phyloP scores from a whole-genome alignment of 2,329 filamentous ascomycete genomes.

The Cadophora sp. region DNA sequence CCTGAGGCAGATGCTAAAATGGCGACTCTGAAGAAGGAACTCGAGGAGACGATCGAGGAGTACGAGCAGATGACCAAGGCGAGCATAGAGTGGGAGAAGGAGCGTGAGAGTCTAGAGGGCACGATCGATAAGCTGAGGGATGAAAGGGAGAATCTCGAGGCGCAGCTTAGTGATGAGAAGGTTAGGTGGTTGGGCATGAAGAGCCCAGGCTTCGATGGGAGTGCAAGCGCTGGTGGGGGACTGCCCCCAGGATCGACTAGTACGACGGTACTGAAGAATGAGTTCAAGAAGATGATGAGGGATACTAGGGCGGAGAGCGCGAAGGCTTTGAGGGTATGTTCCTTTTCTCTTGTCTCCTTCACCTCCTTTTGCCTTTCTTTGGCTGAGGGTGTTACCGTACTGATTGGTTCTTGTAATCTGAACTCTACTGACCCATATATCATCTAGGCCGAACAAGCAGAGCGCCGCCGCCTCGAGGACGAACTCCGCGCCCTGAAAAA shows the following conservation, averaged over 20 bases:
- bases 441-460: conserved; percentile 72
- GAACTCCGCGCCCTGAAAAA: conserved; percentile 59
- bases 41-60: conserved; percentile 71
- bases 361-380: conserved; percentile 13
- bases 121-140: conserved; percentile 69
- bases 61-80: conserved; percentile 75
- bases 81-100: conserved; percentile 74
- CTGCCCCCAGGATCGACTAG: conserved; percentile 54
- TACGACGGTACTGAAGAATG: conserved; percentile 72
- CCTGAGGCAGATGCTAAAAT: conserved; percentile 43
- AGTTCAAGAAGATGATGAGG: conserved; percentile 84
- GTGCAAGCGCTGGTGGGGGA: conserved; percentile 30
- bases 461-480: conserved; percentile 70
- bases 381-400: too few species aligned
- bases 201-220: conserved; percentile 53
- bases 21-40: conserved; percentile 66
- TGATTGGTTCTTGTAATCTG: too few species aligned
- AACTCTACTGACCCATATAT: too few species aligned
- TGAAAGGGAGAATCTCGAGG: conserved; percentile 67
- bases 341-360: not conserved
- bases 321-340: conserved; percentile 67
- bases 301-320: conserved; percentile 71
- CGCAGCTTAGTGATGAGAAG: conserved; percentile 70
- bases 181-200: conserved; percentile 69
- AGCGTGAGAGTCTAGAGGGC: conserved; percentile 68